These are phyloP conservation scores for Platanthera guangdongensis DNA, from an alignment of 106 monocot genomes.

Conservation along the genomic window DNA sequence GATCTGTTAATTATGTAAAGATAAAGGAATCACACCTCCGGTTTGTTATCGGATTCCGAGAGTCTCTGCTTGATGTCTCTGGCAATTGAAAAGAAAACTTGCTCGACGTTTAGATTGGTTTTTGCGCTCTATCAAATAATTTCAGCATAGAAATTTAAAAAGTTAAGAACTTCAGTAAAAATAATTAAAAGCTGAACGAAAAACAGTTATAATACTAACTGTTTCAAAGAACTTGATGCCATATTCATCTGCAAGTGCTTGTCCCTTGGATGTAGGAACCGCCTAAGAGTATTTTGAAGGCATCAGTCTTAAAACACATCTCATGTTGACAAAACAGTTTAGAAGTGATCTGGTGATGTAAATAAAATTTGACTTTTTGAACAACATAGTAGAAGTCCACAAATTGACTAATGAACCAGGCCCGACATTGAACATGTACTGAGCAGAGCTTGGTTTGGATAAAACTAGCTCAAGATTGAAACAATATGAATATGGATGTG, in stretches of 20 bases:
- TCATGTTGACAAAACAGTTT: conserved; percentile 30
- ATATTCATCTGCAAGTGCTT: conserved; percentile 94
- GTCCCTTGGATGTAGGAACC: conserved; percentile 86
- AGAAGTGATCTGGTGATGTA: too few relatives aligned
- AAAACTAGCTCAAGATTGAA: conserved; percentile 45
- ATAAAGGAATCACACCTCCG: conserved; percentile 25
- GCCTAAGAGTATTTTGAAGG: conserved; percentile 28
- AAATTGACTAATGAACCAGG: too few relatives aligned
- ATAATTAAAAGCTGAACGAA: conserved; percentile 1
- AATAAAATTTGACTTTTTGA: too few relatives aligned
- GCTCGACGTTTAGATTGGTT: conserved; percentile 63
- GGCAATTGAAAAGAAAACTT: conserved; percentile 70
- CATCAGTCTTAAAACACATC: background rate
- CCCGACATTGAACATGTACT: conserved; percentile 57
- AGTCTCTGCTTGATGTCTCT: conserved; percentile 71
- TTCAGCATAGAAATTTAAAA: background rate
- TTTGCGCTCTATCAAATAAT: conserved; percentile 44
- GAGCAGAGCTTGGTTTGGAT: conserved; percentile 80
- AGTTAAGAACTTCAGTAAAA: background rate
- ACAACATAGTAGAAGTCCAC: too few relatives aligned
- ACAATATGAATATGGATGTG: too few relatives aligned
- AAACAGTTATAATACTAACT: conserved; percentile 8
- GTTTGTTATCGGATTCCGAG: conserved; percentile 43
- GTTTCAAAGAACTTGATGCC: conserved; percentile 67
- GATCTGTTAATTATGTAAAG: background rate